Evolutionary conservation across 176 grass and related monocot genomes (phyloP).

Genomic region (Oryza rufipogon): DNA sequence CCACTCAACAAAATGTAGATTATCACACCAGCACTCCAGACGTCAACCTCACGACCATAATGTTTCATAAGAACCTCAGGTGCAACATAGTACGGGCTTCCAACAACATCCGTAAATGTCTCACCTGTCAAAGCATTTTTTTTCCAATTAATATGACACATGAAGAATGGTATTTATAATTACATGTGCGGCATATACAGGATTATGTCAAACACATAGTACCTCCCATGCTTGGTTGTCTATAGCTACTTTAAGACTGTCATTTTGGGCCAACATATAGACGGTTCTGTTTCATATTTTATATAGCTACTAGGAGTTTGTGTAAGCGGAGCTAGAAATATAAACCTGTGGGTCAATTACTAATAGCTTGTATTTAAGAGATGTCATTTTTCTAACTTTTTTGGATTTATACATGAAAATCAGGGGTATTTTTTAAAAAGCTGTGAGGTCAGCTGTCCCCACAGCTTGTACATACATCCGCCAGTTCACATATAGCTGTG

Average conservation of each 20-base stretch:
- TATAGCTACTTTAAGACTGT: not conserved
- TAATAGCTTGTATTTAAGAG: no score
- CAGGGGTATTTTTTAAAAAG: no score
- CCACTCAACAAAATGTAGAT: constrained; percentile 83
- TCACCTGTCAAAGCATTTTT: constrained; percentile 50
- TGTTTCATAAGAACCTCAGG: constrained; percentile 72
- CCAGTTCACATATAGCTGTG: not conserved
- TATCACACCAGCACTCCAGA: constrained; percentile 85
- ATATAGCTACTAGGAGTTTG: constrained; percentile 1
- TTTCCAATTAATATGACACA: constrained; percentile 1
- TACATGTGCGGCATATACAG: not conserved
- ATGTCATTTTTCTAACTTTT: no score
- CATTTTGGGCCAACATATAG: not conserved
- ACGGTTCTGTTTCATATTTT: not conserved
- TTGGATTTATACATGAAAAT: no score
- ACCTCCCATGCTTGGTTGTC: not conserved
- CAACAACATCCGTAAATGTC: constrained; percentile 76
- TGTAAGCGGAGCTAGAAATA: no score
- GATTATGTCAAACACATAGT: not conserved
- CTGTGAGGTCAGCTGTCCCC: no score
- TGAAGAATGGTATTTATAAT: constrained; percentile 3
- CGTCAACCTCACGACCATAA: constrained; percentile 71
- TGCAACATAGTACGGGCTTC: constrained; percentile 82
- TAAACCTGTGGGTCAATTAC: no score
- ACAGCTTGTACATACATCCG: no score